These are phyloP conservation scores for Botrytis porri DNA, from an alignment of 2,329 filamentous ascomycete genomes.

Conservation along the genomic window DNA sequence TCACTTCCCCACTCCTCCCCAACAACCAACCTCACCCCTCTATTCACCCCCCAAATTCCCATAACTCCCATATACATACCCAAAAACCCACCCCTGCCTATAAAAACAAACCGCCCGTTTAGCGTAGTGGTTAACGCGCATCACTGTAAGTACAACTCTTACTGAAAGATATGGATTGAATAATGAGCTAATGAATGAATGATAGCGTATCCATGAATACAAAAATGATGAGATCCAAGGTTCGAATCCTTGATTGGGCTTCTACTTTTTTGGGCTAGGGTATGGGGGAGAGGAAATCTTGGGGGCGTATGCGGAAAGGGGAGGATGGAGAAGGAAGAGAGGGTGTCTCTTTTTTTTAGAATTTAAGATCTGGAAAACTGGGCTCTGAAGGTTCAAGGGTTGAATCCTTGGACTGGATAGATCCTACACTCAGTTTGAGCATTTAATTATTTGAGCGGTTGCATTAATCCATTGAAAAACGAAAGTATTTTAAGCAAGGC, in stretches of 20 bases:
- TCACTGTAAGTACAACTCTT: neutral
- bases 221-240: neutral
- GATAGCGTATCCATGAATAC: neutral
- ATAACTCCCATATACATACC: neutral
- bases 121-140: neutral
- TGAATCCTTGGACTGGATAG: neutral
- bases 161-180: neutral
- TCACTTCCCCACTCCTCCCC: neutral
- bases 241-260: neutral
- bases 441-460: neutral
- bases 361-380: neutral
- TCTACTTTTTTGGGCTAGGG: neutral
- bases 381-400: neutral
- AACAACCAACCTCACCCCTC: neutral
- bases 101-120: neutral
- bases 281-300: neutral
- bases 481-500: rapidly evolving
- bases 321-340: too few species aligned
- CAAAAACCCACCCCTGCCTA: too few species aligned
- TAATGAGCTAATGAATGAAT: neutral
- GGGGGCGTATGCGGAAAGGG: neutral
- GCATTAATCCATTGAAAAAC: neutral
- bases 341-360: neutral
- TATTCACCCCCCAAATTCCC: too few species aligned
- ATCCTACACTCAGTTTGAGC: neutral